phyloP scores from a whole-genome alignment of 306 rosid species.

The Sicyos baderoa region DNA sequence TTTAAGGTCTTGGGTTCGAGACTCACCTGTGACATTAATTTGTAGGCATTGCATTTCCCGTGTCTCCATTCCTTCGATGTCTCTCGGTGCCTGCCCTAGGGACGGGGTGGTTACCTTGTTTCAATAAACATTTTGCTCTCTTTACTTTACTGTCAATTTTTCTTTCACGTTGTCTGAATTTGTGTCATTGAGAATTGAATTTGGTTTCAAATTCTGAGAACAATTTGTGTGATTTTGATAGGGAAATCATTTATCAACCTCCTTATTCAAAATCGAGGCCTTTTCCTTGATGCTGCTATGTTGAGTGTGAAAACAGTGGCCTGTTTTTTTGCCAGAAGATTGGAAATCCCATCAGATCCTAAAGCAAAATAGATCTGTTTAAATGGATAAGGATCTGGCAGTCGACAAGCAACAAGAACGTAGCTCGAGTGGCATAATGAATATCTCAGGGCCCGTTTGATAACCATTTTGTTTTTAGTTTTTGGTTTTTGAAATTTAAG shows the following conservation, averaged over 20 bases:
- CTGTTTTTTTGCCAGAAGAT: not conserved
- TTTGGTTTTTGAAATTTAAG: no score
- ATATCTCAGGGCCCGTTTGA: no score
- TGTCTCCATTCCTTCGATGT: no score
- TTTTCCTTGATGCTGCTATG: conserved; percentile 1
- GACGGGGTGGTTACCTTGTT: no score
- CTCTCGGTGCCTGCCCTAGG: no score
- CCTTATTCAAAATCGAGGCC: not conserved
- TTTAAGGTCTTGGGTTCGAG: no score
- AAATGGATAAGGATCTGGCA: not conserved
- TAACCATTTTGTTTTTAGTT: no score
- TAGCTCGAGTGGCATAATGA: no score
- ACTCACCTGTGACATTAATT: no score
- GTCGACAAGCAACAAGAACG: no score
- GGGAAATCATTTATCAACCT: not conserved
- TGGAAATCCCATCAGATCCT: conserved; percentile 6
- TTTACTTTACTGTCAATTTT: not conserved
- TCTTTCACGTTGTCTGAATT: not conserved
- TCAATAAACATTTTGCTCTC: no score
- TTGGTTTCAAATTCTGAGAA: conserved; percentile 1
- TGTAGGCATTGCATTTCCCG: no score
- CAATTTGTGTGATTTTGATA: conserved; percentile 10
- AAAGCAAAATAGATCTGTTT: not conserved
- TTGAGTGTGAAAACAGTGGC: not conserved
- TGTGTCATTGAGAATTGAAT: not conserved